These are phyloP conservation scores for Stagonosporopsis tanaceti DNA, from an alignment of 2,329 filamentous ascomycete species.

Conservation along the genomic window DNA sequence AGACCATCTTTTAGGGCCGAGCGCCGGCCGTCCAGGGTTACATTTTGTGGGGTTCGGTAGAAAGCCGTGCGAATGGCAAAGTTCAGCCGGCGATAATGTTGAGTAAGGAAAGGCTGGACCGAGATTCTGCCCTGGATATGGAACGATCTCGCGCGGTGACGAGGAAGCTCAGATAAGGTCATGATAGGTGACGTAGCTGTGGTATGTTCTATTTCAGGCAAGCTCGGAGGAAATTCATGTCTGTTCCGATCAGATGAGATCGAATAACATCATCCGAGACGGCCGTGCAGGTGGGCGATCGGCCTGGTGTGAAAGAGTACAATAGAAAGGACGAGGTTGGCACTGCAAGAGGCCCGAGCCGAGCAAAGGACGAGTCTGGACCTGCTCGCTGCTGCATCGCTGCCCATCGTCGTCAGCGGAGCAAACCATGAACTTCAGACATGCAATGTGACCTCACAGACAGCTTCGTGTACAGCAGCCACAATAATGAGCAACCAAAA, in stretches of 20 bases:
- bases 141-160: neutral
- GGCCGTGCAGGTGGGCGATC: no score
- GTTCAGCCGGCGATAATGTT: constrained; percentile 18
- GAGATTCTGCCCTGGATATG: constrained; percentile 9
- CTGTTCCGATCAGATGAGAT: constrained; percentile 15
- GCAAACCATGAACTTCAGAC: neutral
- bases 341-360: constrained; percentile 8
- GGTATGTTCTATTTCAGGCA: constrained; percentile 1
- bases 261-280: no score
- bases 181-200: constrained; percentile 12
- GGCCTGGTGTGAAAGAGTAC: no score
- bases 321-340: neutral
- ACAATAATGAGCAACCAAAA: neutral
- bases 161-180: constrained; percentile 10
- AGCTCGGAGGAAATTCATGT: no score
- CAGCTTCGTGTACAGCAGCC: neutral
- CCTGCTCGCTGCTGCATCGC: constrained; percentile 15
- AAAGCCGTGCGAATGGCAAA: constrained; percentile 22
- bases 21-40: constrained; percentile 18
- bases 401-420: constrained; percentile 10
- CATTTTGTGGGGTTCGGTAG: constrained; percentile 27
- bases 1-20: constrained; percentile 12
- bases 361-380: constrained; percentile 3
- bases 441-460: neutral
- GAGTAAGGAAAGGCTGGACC: constrained; percentile 20